Percentiles rank a stretch among this genome's conserved stretches.
Conservation (phyloP, 306 rosid species). For the Cotoneaster glaucophyllus region DNA sequence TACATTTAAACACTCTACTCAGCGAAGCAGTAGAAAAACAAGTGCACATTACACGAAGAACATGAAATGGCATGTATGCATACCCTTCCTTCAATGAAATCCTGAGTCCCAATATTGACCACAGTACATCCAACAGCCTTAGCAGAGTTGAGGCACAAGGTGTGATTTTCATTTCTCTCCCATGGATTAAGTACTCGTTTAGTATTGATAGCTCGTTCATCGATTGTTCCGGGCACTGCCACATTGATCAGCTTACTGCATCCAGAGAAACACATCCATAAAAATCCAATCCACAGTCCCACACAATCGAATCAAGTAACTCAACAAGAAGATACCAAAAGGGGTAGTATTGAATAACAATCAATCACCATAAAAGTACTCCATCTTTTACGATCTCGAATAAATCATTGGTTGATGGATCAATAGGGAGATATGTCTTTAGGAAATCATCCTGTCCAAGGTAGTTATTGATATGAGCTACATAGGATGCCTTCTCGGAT, state of each 20-base stretch:
- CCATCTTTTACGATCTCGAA: conserved; percentile 90
- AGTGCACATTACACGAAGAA: background rate
- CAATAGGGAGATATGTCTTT: conserved; percentile 74
- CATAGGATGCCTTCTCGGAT: conserved; percentile 94
- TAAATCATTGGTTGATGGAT: conserved; percentile 79
- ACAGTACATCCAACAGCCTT: conserved; percentile 99
- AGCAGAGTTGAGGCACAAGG: conserved; percentile 96
- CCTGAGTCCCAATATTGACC: conserved; percentile 95
- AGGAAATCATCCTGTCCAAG: conserved; percentile 74
- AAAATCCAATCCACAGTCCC: background rate
- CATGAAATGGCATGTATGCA: conserved; percentile 23
- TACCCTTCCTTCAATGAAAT: conserved; percentile 97
- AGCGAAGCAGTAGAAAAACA: background rate
- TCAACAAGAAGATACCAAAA: background rate
- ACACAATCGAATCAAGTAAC: background rate
- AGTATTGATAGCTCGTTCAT: conserved; percentile 86
- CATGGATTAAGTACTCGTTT: conserved; percentile 89
- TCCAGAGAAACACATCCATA: background rate
- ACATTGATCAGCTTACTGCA: conserved; percentile 96
- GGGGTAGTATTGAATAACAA: background rate
- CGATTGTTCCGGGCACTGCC: conserved; percentile 93
- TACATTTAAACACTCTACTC: background rate
- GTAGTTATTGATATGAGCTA: conserved; percentile 85
- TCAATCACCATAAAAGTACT: conserved; percentile 80
- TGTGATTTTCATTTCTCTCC: conserved; percentile 98